Evolutionary conservation across 2,329 filamentous ascomycete species (phyloP), one percentile per base, ranked within the genome.

Genomic region (Coniochaeta prunicola): DNA sequence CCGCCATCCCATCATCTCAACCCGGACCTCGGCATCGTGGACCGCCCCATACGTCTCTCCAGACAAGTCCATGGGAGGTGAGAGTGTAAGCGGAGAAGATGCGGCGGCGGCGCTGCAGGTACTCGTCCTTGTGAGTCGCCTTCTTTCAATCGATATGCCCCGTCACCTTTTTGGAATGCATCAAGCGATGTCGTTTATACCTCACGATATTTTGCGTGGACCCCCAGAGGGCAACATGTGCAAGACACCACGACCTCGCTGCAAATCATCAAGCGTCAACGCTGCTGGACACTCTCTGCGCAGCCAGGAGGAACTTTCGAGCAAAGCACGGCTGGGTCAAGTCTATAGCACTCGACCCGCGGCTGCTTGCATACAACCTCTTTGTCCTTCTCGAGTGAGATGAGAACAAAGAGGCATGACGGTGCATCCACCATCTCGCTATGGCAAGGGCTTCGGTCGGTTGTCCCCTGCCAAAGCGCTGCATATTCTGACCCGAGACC

Each of bases 81-180:
- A 30, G 24, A 55, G 53, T 9, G 60, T 59, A 56, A 57, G 55
- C 53, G 62, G 60, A 57, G 59, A 57, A 33, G 60, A 59, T 45
- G 61, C 57, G 12, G 50, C 56, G 17, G 40, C 57, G 70, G 83
- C 84, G 42, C 75, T 91, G 74, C 87, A 91, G 74, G 85, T 91
- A 53, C 90, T 91, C 74, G 79, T 91, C 60, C 73, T 91, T 77
- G 88, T 91, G 77, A 77, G 87, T 81, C 45, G 54, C 8, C 3
- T 17, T 3, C 42, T 13, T 58, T 57, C 50, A 19, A 28, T 59
- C 8, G 15, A n/a, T 10, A 38, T 38, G n/a, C n/a, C n/a, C n/a
- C n/a, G n/a, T n/a, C n/a, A n/a, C n/a, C n/a, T n/a, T n/a, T n/a
- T n/a, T n/a, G n/a, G n/a, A n/a, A n/a, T n/a, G n/a, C n/a, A n/a